Percentiles rank a stretch among this genome's conserved stretches.
phyloP scores from a whole-genome alignment of 2,329 filamentous ascomycete species.

The Samsoniella hepiali region DNA sequence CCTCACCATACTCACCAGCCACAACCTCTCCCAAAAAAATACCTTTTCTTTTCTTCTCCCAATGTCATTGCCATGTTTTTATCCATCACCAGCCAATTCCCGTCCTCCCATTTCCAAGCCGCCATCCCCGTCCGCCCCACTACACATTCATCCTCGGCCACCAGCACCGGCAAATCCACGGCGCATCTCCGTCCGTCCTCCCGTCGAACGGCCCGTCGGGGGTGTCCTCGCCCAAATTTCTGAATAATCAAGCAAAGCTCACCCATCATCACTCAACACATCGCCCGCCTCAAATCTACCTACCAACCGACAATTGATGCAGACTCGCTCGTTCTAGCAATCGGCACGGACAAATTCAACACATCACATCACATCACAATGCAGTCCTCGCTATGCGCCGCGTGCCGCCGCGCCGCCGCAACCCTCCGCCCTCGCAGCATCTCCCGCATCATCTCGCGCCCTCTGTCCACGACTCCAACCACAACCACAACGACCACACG shows the following conservation, averaged over 20 bases:
- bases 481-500: neutral
- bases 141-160: neutral
- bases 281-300: neutral
- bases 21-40: too few species aligned
- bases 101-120: neutral
- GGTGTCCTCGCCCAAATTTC: neutral
- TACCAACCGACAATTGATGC: too few species aligned
- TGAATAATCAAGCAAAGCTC: neutral
- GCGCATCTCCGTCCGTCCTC: neutral
- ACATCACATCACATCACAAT: neutral
- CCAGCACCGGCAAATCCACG: constrained; percentile 12
- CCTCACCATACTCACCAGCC: too few species aligned
- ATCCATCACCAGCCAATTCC: constrained; percentile 2
- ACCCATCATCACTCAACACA: neutral
- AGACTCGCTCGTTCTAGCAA: too few species aligned
- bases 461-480: neutral
- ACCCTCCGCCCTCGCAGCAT: neutral
- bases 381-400: constrained; percentile 1
- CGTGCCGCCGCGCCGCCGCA: constrained; percentile 3
- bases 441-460: neutral
- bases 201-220: too few species aligned
- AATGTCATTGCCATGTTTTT: too few species aligned
- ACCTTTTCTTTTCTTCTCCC: neutral
- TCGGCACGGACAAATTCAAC: neutral
- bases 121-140: neutral